These are phyloP conservation scores for Cyclanthera cordifolia DNA, from an alignment of 306 rosid genomes.

Conservation along the genomic window DNA sequence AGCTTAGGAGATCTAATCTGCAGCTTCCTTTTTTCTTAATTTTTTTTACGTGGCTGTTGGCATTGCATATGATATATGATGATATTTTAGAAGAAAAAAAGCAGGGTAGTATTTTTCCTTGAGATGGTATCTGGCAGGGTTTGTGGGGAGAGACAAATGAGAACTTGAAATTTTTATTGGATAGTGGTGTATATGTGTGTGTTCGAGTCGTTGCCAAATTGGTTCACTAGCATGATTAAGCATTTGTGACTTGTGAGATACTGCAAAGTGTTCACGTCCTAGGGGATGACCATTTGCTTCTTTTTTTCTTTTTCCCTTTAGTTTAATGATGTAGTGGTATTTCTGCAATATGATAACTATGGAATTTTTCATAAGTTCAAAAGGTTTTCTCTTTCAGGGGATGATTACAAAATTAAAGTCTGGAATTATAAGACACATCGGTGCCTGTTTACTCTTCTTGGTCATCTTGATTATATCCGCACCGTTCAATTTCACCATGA, in stretches of 20 bases:
- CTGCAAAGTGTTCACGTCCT: too few relatives aligned
- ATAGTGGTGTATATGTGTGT: not conserved
- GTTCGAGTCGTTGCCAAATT: not conserved
- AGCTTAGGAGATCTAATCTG: not conserved
- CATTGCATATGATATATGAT: not conserved
- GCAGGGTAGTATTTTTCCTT: not conserved
- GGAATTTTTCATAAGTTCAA: not conserved
- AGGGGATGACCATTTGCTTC: not conserved
- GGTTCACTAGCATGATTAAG: too few relatives aligned
- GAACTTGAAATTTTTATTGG: not conserved
- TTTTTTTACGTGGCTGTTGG: not conserved
- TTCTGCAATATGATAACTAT: too few relatives aligned
- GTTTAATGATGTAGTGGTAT: too few relatives aligned
- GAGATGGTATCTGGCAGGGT: not conserved
- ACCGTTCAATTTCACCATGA: constrained; percentile 96
- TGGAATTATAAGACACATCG: constrained; percentile 98
- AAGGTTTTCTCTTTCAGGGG: constrained; percentile 48
- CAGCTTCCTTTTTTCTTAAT: not conserved
- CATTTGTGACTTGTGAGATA: too few relatives aligned
- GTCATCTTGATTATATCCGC: constrained; percentile 94
- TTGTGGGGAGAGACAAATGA: not conserved
- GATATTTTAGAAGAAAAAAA: not conserved
- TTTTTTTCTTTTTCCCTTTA: not conserved
- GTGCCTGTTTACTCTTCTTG: constrained; percentile 86
- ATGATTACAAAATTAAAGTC: constrained; percentile 94